Base-by-base conservation (phyloP, 352 stramenopile genomes). In the Globisporangium perplexum region DNA sequence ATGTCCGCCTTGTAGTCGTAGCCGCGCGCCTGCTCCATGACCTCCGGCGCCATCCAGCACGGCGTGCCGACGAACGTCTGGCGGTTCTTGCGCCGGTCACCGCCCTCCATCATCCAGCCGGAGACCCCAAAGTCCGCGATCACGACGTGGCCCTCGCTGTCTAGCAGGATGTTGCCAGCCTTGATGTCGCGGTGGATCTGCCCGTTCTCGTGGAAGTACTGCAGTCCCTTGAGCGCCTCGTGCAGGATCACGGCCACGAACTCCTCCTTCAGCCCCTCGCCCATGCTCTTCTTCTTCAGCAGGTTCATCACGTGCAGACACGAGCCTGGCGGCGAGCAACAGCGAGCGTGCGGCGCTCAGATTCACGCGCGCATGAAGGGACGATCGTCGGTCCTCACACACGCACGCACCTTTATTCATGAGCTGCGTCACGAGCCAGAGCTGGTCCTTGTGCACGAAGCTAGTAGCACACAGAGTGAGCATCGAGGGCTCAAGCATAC, bases 111-210 rank as follows among this genome's bases (percentile, higher is more conserved):
- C 62, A 99, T 93, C 97, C 97, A 99, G 6, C 95, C 96, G 0
- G 95, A 98, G 12, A 99, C 97, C 24, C 97, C 97, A 77, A 99
- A 99, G 66, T 99, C 97, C 12, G 96, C 96, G 56, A 99, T 98
- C 48, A 97, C 79, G 5, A 99, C 96, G 60, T 97, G 77, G 26
- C 96, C 97, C 49, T 96, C 77, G 53, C 85, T 88, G 65, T 97
- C 89, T 43, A 98, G 59, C 22, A 98, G 66, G 50, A 98, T 97
- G 72, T 99, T 99, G n/a, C 96, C 96, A 2, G 96, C 97, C 78
- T 99, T 99, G 61, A 99, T 98, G 77, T 98, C 90, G 83, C 95
- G 78, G 65, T 99, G 97, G 69, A 99, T 98, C 68, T 99, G 92
- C 5, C 95, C 96, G 59, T 99, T 98, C 56, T 98, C 91, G 66